These are phyloP conservation scores for Eimeria tenella DNA, from an alignment of 169 alveolate genomes.

Conservation along the genomic window DNA sequence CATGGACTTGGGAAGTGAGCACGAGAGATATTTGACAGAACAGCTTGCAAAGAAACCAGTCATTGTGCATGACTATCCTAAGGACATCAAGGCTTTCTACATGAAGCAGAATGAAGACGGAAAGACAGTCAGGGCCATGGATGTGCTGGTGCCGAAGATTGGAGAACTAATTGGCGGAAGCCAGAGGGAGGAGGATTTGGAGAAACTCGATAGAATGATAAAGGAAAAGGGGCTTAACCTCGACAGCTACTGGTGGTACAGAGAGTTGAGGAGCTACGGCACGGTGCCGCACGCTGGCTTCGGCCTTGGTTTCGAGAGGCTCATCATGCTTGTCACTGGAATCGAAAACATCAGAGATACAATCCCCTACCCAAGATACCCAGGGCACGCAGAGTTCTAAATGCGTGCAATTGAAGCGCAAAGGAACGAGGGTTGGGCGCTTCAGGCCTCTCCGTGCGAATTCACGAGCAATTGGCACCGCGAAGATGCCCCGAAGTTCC, in stretches of 20 bases:
- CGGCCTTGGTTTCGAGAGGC: conserved; percentile 99
- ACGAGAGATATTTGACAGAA: conserved; percentile 97
- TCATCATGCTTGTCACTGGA: conserved; percentile 99
- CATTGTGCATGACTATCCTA: conserved; percentile 98
- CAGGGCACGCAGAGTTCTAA: conserved; percentile 83
- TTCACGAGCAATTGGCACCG: no score
- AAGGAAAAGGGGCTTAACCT: conserved; percentile 89
- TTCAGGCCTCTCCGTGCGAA: no score
- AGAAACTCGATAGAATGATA: conserved; percentile 92
- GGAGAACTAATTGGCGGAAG: conserved; percentile 98
- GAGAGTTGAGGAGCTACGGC: conserved; percentile 87
- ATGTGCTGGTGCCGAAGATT: conserved; percentile 96
- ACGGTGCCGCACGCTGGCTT: conserved; percentile 95
- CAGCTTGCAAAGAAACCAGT: conserved; percentile 97
- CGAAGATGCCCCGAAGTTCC: no score
- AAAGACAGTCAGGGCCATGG: conserved; percentile 97
- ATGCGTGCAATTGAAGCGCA: no score
- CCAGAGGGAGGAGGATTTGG: conserved; percentile 98
- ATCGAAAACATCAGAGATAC: conserved; percentile 99
- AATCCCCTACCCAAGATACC: conserved; percentile 98
- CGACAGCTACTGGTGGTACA: conserved; percentile 94
- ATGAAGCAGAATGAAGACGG: conserved; percentile 87
- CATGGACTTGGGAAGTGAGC: conserved; percentile 98
- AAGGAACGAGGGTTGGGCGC: no score
- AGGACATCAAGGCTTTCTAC: conserved; percentile 86